These are phyloP conservation scores for Asterochloris erici DNA, from an alignment of 139 green algal species.

Conservation along the genomic window DNA sequence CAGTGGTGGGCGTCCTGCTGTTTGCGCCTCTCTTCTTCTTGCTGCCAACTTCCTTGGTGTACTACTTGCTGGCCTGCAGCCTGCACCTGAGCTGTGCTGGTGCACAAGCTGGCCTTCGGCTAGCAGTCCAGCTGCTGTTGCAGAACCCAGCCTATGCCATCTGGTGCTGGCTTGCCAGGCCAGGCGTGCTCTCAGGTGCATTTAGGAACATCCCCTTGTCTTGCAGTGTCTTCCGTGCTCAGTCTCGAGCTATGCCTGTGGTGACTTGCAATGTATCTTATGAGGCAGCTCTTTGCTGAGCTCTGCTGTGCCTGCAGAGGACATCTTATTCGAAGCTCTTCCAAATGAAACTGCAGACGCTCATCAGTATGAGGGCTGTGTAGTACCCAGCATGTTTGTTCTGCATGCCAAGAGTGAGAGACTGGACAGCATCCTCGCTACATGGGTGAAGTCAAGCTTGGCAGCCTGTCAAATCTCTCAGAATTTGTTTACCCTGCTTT, in stretches of 20 bases:
- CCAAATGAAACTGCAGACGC: too few species aligned
- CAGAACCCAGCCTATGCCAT: neutral
- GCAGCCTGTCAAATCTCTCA: neutral
- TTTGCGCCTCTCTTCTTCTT: constrained; percentile 15
- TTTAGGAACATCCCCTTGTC: neutral
- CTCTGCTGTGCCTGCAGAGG: too few species aligned
- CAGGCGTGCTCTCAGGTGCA: neutral
- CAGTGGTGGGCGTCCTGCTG: constrained; percentile 17
- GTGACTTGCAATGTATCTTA: neutral
- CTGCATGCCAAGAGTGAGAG: too few species aligned
- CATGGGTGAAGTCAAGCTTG: neutral
- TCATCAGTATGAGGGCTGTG: too few species aligned
- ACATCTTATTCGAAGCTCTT: too few species aligned
- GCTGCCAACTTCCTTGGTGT: constrained; percentile 15
- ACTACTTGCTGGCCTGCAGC: neutral
- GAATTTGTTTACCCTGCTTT: neutral
- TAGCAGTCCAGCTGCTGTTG: neutral
- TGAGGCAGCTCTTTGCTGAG: too few species aligned
- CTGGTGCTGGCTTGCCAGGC: constrained; percentile 6
- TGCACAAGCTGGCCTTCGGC: neutral
- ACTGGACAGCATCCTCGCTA: too few species aligned
- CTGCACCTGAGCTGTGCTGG: constrained; percentile 1
- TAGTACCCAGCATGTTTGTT: too few species aligned
- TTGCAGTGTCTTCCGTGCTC: neutral
- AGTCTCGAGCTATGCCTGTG: neutral